Percentiles rank a stretch among this genome's conserved stretches.
Evolutionary conservation across 176 grass and related monocot species (phyloP).

Genomic region (maize (Zea mays)): DNA sequence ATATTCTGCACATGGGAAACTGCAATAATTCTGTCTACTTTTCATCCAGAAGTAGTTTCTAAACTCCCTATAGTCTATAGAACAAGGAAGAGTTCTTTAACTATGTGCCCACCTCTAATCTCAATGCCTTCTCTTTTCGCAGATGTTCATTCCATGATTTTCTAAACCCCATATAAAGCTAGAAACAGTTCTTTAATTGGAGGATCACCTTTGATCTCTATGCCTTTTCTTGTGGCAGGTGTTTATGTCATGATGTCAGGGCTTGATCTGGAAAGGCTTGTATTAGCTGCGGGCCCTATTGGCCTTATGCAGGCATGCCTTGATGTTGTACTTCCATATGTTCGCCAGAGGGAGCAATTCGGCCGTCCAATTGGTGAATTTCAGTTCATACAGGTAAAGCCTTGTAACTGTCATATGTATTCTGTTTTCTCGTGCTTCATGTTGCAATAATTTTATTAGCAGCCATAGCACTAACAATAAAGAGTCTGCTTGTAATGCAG

Average conservation of each 20-base stretch:
- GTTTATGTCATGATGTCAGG: slow-evolving; percentile 99
- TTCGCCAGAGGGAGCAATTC: slow-evolving; percentile 90
- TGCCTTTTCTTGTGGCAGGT: slow-evolving; percentile 51
- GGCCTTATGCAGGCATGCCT: slow-evolving; percentile 98
- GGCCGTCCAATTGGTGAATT: slow-evolving; percentile 93
- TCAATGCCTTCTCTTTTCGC: not conserved
- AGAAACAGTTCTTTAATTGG: not conserved
- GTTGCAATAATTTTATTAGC: slow-evolving; percentile 12
- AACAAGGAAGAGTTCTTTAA: not conserved
- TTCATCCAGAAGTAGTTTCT: not conserved
- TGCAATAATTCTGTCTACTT: not conserved
- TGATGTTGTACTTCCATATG: slow-evolving; percentile 88
- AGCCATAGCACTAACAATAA: not conserved
- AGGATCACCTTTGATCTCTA: slow-evolving; percentile 7
- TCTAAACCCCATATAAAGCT: not conserved
- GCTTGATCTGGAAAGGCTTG: slow-evolving; percentile 93
- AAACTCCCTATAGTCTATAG: not conserved
- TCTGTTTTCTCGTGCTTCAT: not conserved
- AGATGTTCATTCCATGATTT: not conserved
- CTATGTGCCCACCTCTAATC: not conserved
- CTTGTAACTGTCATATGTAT: slow-evolving; percentile 5
- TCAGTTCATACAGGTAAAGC: slow-evolving; percentile 87
- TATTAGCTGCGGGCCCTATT: slow-evolving; percentile 82
- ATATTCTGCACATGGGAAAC: slow-evolving; percentile 1
- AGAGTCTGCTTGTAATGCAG: slow-evolving; percentile 40